Percentiles rank a stretch among this genome's conserved stretches.
Evolutionary conservation across 768 basidiomycete genomes (phyloP).

Genomic region (Mycena amicta): DNA sequence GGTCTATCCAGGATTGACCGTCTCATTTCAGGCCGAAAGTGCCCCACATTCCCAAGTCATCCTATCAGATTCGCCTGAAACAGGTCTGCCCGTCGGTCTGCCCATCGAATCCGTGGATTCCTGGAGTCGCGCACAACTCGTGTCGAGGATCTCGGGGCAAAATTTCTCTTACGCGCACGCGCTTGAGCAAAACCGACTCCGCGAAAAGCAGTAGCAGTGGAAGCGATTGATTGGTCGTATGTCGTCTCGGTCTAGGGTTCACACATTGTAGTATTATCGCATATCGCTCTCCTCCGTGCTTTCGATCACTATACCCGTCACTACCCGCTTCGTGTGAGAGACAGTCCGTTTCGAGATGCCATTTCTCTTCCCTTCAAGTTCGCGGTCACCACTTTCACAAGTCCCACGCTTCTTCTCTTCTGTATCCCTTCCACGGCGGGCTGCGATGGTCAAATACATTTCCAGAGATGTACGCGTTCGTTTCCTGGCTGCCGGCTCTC

Average conservation of each 20-base stretch:
- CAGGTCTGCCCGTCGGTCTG: neutral
- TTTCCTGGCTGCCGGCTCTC: neutral
- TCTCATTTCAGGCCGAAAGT: neutral
- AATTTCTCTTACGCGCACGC: too few relatives aligned
- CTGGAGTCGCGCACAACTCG: neutral
- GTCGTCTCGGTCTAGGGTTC: too few relatives aligned
- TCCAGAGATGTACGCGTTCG: slow-evolving; percentile 37
- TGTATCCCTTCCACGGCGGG: slow-evolving; percentile 27
- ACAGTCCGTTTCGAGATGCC: too few relatives aligned
- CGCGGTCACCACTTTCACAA: neutral
- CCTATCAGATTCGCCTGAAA: neutral
- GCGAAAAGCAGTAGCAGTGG: too few relatives aligned
- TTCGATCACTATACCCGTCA: too few relatives aligned
- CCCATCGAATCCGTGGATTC: neutral
- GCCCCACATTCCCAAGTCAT: neutral
- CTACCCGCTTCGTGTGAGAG: too few relatives aligned
- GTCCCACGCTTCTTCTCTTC: neutral
- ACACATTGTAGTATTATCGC: too few relatives aligned
- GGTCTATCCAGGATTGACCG: neutral
- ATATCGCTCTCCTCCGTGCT: too few relatives aligned
- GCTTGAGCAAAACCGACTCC: too few relatives aligned
- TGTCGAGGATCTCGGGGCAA: neutral
- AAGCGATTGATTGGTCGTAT: too few relatives aligned
- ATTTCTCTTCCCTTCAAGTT: too few relatives aligned
- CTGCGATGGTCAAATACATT: slow-evolving; percentile 37